Base-by-base conservation (phyloP, 164 flowering plant species). In the Vitis labrusca region DNA sequence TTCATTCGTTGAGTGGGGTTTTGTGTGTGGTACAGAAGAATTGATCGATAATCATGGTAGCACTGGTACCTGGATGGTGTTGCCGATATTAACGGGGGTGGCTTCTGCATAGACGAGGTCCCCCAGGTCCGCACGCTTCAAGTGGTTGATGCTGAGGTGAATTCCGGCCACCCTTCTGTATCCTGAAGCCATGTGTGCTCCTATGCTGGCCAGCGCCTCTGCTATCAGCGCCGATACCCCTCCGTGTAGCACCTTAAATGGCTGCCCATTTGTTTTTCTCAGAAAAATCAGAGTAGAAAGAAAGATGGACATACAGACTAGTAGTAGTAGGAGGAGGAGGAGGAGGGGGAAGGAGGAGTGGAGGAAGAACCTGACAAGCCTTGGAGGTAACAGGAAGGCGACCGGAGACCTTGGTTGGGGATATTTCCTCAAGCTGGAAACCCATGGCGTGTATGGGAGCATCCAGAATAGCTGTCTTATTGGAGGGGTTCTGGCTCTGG, bases 211-310 rank as follows among this genome's bases (percentile, higher is more conserved):
- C 66, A 92, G 68, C 0, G 85, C 74, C 83, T 94, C 98, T 5
- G 97, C 85, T 32, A 94, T 82, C 69, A 94, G 69, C 1, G 99
- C 99, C 16, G 94, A 93, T 5, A 93, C 91, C 13, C 99, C 99
- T 0, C 98, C 99, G 64, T 92, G 97, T 44, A 92, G 78, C 75
- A 90, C 93, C 82, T 85, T 85, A 81, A 89, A 92, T 7, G 94
- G 95, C 97, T 89, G 85, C 68, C 19, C 30, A 13, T 17, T 17
- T 32, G 11, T 58, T 10, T 47, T 59, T 12, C 52, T 37, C 14
- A 23, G 27, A 23, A 23, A 23, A 23, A 23, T 48, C 50, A 37
- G 5, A 2, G 37, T n/a, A 11, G n/a, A 19, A 64, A 47, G 7
- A 30, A 53, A 59, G 10, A 15, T 23, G 11, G 8, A 10, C 6